phyloP scores from a whole-genome alignment of 2,329 filamentous ascomycete genomes.

The Alternaria conjuncta region DNA sequence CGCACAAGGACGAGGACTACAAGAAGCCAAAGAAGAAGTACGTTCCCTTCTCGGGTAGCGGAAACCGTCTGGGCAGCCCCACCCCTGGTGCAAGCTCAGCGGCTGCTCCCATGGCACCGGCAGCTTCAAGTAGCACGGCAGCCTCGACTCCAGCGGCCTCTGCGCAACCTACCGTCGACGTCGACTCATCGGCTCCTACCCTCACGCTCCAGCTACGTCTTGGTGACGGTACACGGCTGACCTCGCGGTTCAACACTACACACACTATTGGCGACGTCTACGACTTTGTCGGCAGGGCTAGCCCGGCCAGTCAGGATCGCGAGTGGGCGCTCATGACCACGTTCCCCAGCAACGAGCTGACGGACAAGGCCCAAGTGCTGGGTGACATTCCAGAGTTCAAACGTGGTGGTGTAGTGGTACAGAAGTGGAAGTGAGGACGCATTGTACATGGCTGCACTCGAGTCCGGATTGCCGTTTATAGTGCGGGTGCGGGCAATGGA shows the following conservation, averaged over 20 bases:
- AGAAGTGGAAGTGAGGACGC: conserved; percentile 57
- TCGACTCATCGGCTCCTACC: conserved; percentile 72
- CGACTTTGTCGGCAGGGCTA: conserved; percentile 72
- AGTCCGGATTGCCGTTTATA: neutral
- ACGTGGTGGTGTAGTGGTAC: conserved; percentile 62
- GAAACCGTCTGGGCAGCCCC: conserved; percentile 77
- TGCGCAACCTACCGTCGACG: conserved; percentile 52
- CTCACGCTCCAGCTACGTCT: conserved; percentile 78
- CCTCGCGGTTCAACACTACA: conserved; percentile 81
- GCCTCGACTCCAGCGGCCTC: conserved; percentile 41
- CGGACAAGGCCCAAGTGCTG: conserved; percentile 63
- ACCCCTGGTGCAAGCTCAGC: conserved; percentile 66
- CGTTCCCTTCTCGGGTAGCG: conserved; percentile 74
- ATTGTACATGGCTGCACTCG: neutral
- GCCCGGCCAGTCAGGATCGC: conserved; percentile 62
- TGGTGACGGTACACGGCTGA: conserved; percentile 76
- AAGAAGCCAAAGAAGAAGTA: conserved; percentile 75
- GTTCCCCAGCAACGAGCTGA: conserved; percentile 82
- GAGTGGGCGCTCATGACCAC: conserved; percentile 79
- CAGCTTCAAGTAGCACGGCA: conserved; percentile 40
- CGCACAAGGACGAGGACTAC: conserved; percentile 78
- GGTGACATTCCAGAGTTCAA: conserved; percentile 59
- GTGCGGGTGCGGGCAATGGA: neutral
- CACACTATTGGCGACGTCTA: conserved; percentile 82
- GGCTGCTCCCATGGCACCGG: conserved; percentile 40